Percentiles rank a stretch among this genome's conserved stretches.
These are phyloP conservation scores for Scenedesmus sp. DNA, from an alignment of 163 green algal genomes.

Conservation along the genomic window DNA sequence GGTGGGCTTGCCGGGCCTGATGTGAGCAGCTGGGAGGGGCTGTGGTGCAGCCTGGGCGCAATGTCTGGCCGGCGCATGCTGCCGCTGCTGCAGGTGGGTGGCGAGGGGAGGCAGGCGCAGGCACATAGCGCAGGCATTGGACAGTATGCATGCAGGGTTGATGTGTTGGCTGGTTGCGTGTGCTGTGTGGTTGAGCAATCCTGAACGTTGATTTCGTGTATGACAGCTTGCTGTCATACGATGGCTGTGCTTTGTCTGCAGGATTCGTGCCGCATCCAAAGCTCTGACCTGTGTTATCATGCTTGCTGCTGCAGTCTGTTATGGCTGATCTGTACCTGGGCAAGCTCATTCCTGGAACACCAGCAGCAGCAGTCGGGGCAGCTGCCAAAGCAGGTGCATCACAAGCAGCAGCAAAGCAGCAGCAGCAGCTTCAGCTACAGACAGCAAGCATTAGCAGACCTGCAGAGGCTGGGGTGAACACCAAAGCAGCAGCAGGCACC, in stretches of 20 bases:
- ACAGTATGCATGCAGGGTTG: too few species aligned
- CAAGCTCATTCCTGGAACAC: constrained; percentile 16
- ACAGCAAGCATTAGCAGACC: not conserved
- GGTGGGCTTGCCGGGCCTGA: constrained; percentile 21
- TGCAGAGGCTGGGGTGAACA: not conserved
- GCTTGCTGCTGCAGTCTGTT: constrained; percentile 26
- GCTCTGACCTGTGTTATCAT: too few species aligned
- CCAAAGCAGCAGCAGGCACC: not conserved
- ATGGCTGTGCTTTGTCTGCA: too few species aligned
- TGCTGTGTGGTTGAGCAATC: not conserved
- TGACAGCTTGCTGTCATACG: too few species aligned
- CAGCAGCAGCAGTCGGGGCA: not conserved
- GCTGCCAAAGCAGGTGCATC: not conserved
- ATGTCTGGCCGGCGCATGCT: constrained; percentile 36
- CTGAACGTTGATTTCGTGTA: not conserved
- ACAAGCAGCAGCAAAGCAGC: not conserved
- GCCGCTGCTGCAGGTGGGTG: constrained; percentile 47
- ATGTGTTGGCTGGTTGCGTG: not conserved
- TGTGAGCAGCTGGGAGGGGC: constrained; percentile 45
- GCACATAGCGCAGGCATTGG: too few species aligned
- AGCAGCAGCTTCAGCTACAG: not conserved
- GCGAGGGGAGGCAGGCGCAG: too few species aligned
- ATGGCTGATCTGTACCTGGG: constrained; percentile 34
- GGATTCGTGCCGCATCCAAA: too few species aligned
- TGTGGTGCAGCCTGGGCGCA: constrained; percentile 42